phyloP scores from a whole-genome alignment of 106 monocot species.

The Acorus calamus region DNA sequence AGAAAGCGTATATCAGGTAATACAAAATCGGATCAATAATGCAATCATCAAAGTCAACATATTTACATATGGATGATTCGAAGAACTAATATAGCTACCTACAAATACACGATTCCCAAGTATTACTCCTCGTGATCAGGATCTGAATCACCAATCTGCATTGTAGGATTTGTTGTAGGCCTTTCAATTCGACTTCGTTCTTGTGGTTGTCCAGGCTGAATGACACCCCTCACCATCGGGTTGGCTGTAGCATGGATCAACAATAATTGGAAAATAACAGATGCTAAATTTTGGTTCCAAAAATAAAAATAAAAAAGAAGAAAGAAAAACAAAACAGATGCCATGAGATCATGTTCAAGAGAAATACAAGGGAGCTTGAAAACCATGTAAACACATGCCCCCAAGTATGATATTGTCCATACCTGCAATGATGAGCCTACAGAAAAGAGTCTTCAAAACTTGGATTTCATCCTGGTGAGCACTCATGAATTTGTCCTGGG shows the following conservation, averaged over 20 bases:
- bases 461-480: constrained; percentile 41
- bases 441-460: constrained; percentile 22
- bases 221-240: constrained; percentile 10
- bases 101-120: too few species aligned
- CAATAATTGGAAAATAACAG: too few species aligned
- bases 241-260: constrained; percentile 2
- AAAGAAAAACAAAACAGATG: background rate
- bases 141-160: constrained; percentile 2
- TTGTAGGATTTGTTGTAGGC: background rate
- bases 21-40: too few species aligned
- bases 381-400: background rate
- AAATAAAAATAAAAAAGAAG: background rate
- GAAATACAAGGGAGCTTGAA: background rate
- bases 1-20: too few species aligned
- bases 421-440: constrained; percentile 35
- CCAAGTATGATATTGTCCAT: background rate
- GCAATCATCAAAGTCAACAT: too few species aligned
- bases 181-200: constrained; percentile 1
- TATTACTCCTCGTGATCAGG: background rate
- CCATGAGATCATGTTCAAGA: background rate
- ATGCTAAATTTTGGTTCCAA: background rate
- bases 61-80: too few species aligned
- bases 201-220: background rate
- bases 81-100: too few species aligned
- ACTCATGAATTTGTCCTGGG: constrained; percentile 38